phyloP scores from a whole-genome alignment of 805 yeast genomes.

The Kockiozyma suomiensis region DNA sequence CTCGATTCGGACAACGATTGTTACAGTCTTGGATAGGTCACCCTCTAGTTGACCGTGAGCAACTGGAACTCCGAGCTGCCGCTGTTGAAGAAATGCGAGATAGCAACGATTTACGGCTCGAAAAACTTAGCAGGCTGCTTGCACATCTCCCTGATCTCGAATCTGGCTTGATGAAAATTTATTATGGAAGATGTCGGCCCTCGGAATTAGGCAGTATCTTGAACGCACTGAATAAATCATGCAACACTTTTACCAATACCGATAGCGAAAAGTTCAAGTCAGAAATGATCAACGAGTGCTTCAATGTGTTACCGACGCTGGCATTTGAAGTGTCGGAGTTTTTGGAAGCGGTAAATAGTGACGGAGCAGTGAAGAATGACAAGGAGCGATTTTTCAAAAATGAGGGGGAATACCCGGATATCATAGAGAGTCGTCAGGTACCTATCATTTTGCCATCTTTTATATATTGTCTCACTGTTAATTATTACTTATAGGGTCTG shows the following conservation, averaged over 20 bases:
- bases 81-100: slow-evolving; percentile 56
- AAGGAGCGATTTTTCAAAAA: slow-evolving; percentile 36
- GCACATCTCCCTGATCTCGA: slow-evolving; percentile 58
- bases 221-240: slow-evolving; percentile 47
- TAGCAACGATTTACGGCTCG: slow-evolving; percentile 35
- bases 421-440: slow-evolving; percentile 45
- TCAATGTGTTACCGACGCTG: slow-evolving; percentile 46
- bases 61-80: slow-evolving; percentile 62
- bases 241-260: slow-evolving; percentile 37
- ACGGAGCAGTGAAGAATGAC: slow-evolving; percentile 37
- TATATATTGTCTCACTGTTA: slow-evolving; percentile 51
- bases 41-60: slow-evolving; percentile 62
- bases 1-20: slow-evolving; percentile 72
- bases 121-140: slow-evolving; percentile 39
- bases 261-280: slow-evolving; percentile 44
- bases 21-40: slow-evolving; percentile 71
- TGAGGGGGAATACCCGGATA: slow-evolving; percentile 46
- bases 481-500: slow-evolving; percentile 44
- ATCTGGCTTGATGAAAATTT: slow-evolving; percentile 57
- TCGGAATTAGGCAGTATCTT: slow-evolving; percentile 62
- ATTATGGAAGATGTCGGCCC: slow-evolving; percentile 58
- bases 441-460: too few species aligned
- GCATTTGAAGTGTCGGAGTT: slow-evolving; percentile 40
- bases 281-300: slow-evolving; percentile 45
- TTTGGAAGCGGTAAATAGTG: slow-evolving; percentile 35